These are phyloP conservation scores for Purpureocillium takamizusanense DNA, from an alignment of 2,329 filamentous ascomycete species.

Conservation along the genomic window DNA sequence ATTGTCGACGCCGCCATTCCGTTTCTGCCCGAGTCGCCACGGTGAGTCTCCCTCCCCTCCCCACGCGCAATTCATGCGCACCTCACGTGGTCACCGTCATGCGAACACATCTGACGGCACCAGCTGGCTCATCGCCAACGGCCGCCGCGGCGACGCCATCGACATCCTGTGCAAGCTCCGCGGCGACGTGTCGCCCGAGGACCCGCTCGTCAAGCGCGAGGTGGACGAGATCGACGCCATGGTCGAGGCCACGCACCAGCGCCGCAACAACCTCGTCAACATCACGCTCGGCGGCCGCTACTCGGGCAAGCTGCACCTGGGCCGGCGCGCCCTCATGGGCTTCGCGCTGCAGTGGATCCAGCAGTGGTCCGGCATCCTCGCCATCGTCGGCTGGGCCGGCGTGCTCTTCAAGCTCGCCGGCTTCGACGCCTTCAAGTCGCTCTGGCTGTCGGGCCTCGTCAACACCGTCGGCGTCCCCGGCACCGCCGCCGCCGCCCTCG, in stretches of 20 bases:
- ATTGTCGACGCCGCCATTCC: constrained; percentile 27
- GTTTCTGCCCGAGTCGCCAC: constrained; percentile 35
- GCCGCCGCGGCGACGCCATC: constrained; percentile 20
- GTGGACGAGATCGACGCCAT: constrained; percentile 30
- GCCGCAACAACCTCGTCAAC: constrained; percentile 27
- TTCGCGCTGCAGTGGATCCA: constrained; percentile 32
- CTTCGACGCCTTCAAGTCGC: constrained; percentile 13
- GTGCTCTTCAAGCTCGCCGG: constrained; percentile 13
- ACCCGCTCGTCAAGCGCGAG: constrained; percentile 22
- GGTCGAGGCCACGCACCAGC: constrained; percentile 26
- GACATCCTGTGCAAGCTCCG: constrained; percentile 21
- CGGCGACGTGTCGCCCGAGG: constrained; percentile 20
- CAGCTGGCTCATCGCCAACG: constrained; percentile 28
- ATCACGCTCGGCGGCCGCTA: constrained; percentile 26
- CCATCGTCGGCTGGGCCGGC: constrained; percentile 26
- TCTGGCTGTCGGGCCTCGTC: constrained; percentile 36
- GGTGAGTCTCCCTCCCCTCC: constrained; percentile 17
- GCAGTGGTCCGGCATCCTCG: constrained; percentile 34
- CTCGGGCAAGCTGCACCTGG: constrained; percentile 25
- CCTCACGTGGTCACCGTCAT: no score
- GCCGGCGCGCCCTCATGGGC: constrained; percentile 29
- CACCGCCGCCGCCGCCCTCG: constrained; percentile 39
- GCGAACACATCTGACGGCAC: not conserved
- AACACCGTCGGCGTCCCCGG: constrained; percentile 43
- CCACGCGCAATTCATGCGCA: no score